Base-by-base conservation (phyloP, 768 basidiomycete genomes). In the Neoboletus brunneissimus region DNA sequence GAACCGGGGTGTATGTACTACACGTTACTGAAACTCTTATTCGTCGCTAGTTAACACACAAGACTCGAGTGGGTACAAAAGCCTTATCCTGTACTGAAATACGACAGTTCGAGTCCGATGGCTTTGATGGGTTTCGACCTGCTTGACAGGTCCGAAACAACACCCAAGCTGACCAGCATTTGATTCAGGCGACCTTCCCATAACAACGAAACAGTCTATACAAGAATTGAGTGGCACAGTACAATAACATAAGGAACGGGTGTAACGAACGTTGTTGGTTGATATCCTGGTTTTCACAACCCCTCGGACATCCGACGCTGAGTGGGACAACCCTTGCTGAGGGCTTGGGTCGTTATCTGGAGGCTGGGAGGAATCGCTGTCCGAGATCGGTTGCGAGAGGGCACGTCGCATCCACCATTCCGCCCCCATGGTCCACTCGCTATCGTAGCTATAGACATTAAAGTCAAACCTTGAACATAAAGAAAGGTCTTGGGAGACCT, bases 371-470 rank as follows among this genome's bases (percentile, higher is more conserved):
- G 51, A 15, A 38, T 64, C 59, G 4, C 38, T 43, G 15, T 69
- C 63, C 15, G 56, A 53, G 32, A 51, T 50, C 9, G 67, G 58
- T 51, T 72, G 70, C 13, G 72, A 64, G 20, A 72, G 73, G 5
- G 79, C 75, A 23, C 85, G 81, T 22, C 93, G 82, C 68, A 94
- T 81, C 94, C 93, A 97, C 92, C 93, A 97, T 70, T 98, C 95
- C 1, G 90, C 88, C 3, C 96, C 96, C 76, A 98, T 83, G 11
- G 91, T 88, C 88, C 94, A 89, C 70, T 98, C 95, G 71, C 92
- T 94, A 63, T 96, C 93, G 71, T 94, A 98, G 72, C 91, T 94
- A 69, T 98, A 97, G 27, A 95, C 83, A 66, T 98, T 98, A 75
- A 98, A 94, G 68, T 98, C 94, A 67, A 95, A 98, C 22, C 92